These are phyloP conservation scores for Crithidia brevicula DNA, from an alignment of 208 protist genomes.

Conservation along the genomic window DNA sequence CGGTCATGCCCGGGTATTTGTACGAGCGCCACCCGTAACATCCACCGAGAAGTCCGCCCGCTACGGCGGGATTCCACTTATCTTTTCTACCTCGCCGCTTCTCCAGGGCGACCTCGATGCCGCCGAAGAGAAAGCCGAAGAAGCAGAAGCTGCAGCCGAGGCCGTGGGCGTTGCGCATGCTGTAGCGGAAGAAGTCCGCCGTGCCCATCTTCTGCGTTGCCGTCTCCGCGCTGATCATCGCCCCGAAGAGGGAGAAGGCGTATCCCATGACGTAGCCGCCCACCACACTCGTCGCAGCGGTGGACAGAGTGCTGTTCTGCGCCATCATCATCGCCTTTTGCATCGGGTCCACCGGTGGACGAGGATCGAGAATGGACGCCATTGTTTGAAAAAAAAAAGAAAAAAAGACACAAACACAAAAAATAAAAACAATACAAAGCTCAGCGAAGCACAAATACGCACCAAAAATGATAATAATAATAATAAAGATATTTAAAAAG, in stretches of 20 bases:
- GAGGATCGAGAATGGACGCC: constrained; percentile 64
- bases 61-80: constrained; percentile 78
- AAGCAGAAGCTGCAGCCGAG: constrained; percentile 81
- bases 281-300: constrained; percentile 61
- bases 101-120: constrained; percentile 90
- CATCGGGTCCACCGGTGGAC: constrained; percentile 62
- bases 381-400: constrained; percentile 21
- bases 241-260: constrained; percentile 88
- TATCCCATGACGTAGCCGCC: constrained; percentile 91
- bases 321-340: constrained; percentile 68
- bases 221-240: constrained; percentile 87
- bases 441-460: neutral
- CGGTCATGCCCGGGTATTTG: constrained; percentile 77
- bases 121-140: constrained; percentile 91
- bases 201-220: constrained; percentile 89
- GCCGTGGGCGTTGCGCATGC: constrained; percentile 61
- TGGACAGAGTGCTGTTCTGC: constrained; percentile 68
- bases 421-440: neutral
- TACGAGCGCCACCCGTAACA: constrained; percentile 86
- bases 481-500: neutral
- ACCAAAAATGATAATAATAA: neutral
- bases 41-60: constrained; percentile 76
- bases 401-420: neutral
- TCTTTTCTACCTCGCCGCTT: constrained; percentile 92
- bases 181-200: constrained; percentile 87